Evolutionary conservation across 495 filamentous ascomycete species (phyloP).

Genomic region (Podospora appendiculata): DNA sequence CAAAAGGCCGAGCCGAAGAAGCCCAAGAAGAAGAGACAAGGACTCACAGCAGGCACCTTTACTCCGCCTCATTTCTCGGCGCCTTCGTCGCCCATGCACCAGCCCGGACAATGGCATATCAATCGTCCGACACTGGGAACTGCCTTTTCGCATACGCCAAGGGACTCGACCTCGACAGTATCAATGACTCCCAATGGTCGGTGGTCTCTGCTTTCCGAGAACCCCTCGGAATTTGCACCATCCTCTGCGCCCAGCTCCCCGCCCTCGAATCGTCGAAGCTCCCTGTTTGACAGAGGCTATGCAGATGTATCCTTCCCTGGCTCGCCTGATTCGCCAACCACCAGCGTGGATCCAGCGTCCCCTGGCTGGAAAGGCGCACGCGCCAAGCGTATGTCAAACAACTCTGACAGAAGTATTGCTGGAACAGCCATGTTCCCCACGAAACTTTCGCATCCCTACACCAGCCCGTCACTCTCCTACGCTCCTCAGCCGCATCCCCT

Average conservation of each 20-base stretch:
- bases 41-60: slow-evolving; percentile 49
- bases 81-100: slow-evolving; percentile 15
- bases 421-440: slow-evolving; percentile 15
- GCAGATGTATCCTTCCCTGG: slow-evolving; percentile 57
- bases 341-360: slow-evolving; percentile 53
- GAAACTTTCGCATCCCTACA: slow-evolving; percentile 4
- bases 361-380: slow-evolving; percentile 44
- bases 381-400: slow-evolving; percentile 45
- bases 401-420: slow-evolving; percentile 42
- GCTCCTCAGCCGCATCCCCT: slow-evolving; percentile 8
- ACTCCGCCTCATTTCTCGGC: slow-evolving; percentile 39
- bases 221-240: slow-evolving; percentile 50
- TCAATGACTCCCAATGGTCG: slow-evolving; percentile 46
- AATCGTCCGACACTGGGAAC: background rate
- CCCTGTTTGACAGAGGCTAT: slow-evolving; percentile 67
- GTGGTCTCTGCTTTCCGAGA: slow-evolving; percentile 59
- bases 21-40: slow-evolving; percentile 63
- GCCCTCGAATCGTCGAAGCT: slow-evolving; percentile 60
- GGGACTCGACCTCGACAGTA: slow-evolving; percentile 39
- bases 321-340: slow-evolving; percentile 69
- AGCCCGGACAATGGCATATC: slow-evolving; percentile 12
- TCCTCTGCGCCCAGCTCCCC: slow-evolving; percentile 82
- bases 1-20: slow-evolving; percentile 57
- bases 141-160: slow-evolving; percentile 15
- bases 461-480: background rate